Percentiles rank a stretch among this genome's conserved stretches.
phyloP scores from a whole-genome alignment of 306 rosid species.

The Hylodesmum podocarpum region DNA sequence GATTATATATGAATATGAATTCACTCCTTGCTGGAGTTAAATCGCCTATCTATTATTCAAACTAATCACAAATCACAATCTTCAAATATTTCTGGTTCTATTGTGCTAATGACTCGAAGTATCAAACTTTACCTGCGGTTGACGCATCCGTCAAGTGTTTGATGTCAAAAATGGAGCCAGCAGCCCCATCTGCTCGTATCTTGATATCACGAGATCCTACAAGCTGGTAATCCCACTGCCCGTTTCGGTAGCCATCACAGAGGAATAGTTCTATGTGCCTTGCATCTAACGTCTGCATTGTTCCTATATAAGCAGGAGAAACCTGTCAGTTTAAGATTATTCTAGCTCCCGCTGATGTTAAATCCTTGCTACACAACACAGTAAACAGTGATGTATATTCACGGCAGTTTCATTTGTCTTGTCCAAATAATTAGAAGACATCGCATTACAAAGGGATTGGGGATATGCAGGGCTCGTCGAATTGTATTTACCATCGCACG shows the following conservation, averaged over 20 bases:
- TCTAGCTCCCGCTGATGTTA: slow-evolving; percentile 17
- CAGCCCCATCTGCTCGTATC: slow-evolving; percentile 74
- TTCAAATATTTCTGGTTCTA: slow-evolving; percentile 1
- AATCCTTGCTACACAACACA: slow-evolving; percentile 5
- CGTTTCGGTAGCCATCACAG: slow-evolving; percentile 63
- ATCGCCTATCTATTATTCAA: not conserved
- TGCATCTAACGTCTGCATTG: slow-evolving; percentile 96
- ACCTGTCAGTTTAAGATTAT: slow-evolving; percentile 24
- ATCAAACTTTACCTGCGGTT: slow-evolving; percentile 54
- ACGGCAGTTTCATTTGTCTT: slow-evolving; percentile 1
- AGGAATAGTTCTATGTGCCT: slow-evolving; percentile 90
- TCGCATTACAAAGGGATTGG: not conserved
- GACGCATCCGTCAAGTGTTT: slow-evolving; percentile 64
- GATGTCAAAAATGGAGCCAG: slow-evolving; percentile 82
- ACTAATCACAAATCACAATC: not conserved
- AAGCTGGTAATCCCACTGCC: slow-evolving; percentile 86
- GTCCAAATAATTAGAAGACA: slow-evolving; percentile 29
- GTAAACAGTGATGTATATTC: slow-evolving; percentile 21
- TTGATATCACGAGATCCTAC: slow-evolving; percentile 84
- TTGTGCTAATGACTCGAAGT: not conserved
- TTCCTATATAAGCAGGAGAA: slow-evolving; percentile 57
- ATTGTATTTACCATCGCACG: slow-evolving; percentile 74
- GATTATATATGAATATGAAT: slow-evolving; percentile 7
- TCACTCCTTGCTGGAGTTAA: not conserved
- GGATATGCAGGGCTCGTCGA: not conserved